phyloP scores from a whole-genome alignment of 805 yeast species.

The Saccharomyces paradoxus region DNA sequence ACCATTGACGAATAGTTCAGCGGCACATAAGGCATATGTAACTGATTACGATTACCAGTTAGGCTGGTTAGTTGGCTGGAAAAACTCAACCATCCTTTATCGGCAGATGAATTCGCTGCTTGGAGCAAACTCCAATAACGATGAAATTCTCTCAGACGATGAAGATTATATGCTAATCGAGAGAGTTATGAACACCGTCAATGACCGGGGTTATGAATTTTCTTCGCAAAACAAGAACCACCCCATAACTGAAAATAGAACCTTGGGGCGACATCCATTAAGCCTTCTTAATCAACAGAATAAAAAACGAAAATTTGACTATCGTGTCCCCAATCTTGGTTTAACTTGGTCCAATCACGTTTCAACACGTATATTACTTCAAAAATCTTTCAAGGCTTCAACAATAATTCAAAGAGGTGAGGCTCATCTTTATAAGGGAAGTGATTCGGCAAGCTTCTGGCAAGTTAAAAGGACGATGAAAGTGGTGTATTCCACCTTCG shows the following conservation, averaged over 20 bases:
- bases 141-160: conserved; percentile 23
- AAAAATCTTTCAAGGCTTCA: conserved; percentile 37
- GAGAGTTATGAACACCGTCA: conserved; percentile 9
- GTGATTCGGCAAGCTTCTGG: conserved; percentile 28
- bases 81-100: conserved; percentile 32
- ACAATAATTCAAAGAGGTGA: conserved; percentile 25
- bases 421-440: conserved; percentile 25
- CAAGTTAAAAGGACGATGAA: conserved; percentile 31
- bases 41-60: conserved; percentile 51
- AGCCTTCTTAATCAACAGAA: neutral
- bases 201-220: neutral
- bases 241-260: neutral
- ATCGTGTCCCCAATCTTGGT: conserved; percentile 48
- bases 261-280: neutral
- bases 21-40: conserved; percentile 15
- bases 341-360: conserved; percentile 45
- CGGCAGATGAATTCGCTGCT: conserved; percentile 16
- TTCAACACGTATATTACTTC: conserved; percentile 41
- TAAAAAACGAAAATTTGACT: conserved; percentile 28
- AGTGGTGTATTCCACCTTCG: conserved; percentile 36
- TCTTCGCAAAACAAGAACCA: neutral
- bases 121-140: conserved; percentile 3
- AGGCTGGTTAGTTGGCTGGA: conserved; percentile 76
- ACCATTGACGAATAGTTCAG: conserved; percentile 6
- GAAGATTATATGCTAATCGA: conserved; percentile 23